Base-by-base conservation (phyloP, 139 green algal species). In the Trebouxia sp. region DNA sequence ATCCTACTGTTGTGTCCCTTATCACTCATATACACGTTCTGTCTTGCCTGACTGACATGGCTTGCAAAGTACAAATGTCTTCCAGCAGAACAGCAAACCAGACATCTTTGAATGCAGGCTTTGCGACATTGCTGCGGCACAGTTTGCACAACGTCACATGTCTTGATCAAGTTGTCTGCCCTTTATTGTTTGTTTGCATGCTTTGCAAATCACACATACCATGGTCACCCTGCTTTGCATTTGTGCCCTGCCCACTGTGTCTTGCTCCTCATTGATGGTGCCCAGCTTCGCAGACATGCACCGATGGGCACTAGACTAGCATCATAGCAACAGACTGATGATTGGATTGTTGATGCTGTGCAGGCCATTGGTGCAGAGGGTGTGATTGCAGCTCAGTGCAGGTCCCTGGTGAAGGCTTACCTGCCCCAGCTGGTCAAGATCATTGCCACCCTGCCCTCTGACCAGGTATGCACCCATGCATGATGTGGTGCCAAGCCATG, bases 351-450 rank as follows among this genome's bases (percentile, higher is more conserved):
- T 35, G 45, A 3, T 69, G 47, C 32, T 47, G 15, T 83, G 65
- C 85, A 91, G 82, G 86, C 88, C 11, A 88, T 95, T 28, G 87
- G 92, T 22, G 90, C 90, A 5, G 82, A 89, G 82, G 83, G 89
- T 10, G 81, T 88, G 38, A 58, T 95, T 10, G 87, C 93, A 30
- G 81, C 91, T 43, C 35, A 88, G 66, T 90, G 82, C 75, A 82
- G 84, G 11, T 72, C 79, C 48, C 72, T 95, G 53, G 90, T 94
- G 47, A 81, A 91, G 72, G 39, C 87, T 39, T 91, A 90, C 43
- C 78, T 85, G 39, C 81, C 83, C 12, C 70, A 85, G 53, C 81
- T 90, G 42, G 82, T 85, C 38, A 82, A 85, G 74, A 47, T 76
- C 53, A 74, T 85, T 41, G 66, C 51, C 37, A 80, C 66, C 30